Percentiles rank a stretch among this genome's conserved stretches.
Evolutionary conservation across 2,329 filamentous ascomycete genomes (phyloP).

Genomic region (Fusarium coicis): DNA sequence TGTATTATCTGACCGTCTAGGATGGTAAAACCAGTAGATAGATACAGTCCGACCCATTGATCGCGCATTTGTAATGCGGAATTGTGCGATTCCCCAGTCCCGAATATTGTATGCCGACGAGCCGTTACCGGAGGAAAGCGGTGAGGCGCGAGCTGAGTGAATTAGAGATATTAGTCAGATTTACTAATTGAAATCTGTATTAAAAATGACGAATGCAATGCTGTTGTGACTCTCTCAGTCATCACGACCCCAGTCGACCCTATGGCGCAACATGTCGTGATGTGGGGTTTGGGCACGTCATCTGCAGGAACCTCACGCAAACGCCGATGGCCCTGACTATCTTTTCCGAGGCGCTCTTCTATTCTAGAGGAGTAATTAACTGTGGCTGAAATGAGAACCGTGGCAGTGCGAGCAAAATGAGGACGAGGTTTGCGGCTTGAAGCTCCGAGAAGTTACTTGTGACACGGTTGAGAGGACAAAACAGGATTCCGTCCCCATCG

Average conservation of each 20-base stretch:
- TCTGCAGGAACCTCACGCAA: slow-evolving; percentile 5
- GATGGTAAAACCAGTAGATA: not conserved
- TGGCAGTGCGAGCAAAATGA: too few relatives aligned
- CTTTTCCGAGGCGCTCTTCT: too few relatives aligned
- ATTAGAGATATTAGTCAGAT: not conserved
- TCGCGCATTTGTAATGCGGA: not conserved
- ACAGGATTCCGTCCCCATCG: too few relatives aligned
- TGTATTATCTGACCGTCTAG: too few relatives aligned
- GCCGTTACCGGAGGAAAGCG: not conserved
- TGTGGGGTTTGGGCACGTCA: not conserved
- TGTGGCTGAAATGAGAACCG: too few relatives aligned
- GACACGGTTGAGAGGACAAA: too few relatives aligned
- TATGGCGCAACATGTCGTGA: not conserved
- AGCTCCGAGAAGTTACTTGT: too few relatives aligned
- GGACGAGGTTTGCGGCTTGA: too few relatives aligned
- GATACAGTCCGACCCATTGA: not conserved
- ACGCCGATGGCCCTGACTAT: not conserved
- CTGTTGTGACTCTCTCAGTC: not conserved
- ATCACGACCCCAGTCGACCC: not conserved
- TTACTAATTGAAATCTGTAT: not conserved
- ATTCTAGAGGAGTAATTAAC: too few relatives aligned
- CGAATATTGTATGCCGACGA: not conserved
- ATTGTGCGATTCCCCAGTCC: not conserved
- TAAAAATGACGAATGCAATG: not conserved
- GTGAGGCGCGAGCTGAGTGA: not conserved